Evolutionary conservation across 208 protist species (phyloP).

Genomic region (Wallacemonas sp.): DNA sequence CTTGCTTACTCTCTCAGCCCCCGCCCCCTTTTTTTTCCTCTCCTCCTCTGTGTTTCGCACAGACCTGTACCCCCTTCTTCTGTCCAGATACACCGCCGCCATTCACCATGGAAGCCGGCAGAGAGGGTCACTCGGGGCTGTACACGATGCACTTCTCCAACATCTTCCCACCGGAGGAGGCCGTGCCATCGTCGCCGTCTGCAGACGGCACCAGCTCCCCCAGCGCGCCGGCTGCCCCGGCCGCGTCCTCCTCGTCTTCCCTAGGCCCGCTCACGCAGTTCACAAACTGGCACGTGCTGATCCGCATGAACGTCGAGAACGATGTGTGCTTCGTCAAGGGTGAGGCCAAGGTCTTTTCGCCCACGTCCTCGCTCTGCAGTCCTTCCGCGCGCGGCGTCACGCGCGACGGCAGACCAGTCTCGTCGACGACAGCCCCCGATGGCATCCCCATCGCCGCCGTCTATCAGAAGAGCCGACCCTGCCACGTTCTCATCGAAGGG

Average conservation of each 20-base stretch:
- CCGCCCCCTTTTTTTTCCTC: slow-evolving; percentile 11
- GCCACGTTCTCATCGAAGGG: slow-evolving; percentile 64
- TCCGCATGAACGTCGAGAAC: slow-evolving; percentile 78
- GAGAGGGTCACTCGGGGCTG: slow-evolving; percentile 72
- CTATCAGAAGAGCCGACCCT: slow-evolving; percentile 49
- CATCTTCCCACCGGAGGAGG: slow-evolving; percentile 48
- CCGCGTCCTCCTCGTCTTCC: slow-evolving; percentile 30
- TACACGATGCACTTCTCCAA: slow-evolving; percentile 88
- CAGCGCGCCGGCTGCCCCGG: slow-evolving; percentile 11
- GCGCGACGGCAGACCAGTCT: slow-evolving; percentile 42
- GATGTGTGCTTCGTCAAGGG: slow-evolving; percentile 78
- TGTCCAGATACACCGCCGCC: slow-evolving; percentile 1
- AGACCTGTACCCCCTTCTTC: slow-evolving; percentile 12
- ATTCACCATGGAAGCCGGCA: slow-evolving; percentile 44
- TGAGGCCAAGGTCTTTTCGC: slow-evolving; percentile 80
- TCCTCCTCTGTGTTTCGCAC: neutral
- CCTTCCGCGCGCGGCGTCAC: slow-evolving; percentile 54
- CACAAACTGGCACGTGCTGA: slow-evolving; percentile 82
- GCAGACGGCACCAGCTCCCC: slow-evolving; percentile 6
- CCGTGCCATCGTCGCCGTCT: slow-evolving; percentile 1
- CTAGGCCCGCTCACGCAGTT: slow-evolving; percentile 45
- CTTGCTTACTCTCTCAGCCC: neutral
- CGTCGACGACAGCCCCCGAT: slow-evolving; percentile 44
- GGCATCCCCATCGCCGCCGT: slow-evolving; percentile 71
- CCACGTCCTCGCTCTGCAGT: slow-evolving; percentile 61